A percentile compares a stretch with the other conserved stretches of the same genome.
phyloP scores from a whole-genome alignment of 108 stramenopile species.

The Pseudonitzschia pungens region DNA sequence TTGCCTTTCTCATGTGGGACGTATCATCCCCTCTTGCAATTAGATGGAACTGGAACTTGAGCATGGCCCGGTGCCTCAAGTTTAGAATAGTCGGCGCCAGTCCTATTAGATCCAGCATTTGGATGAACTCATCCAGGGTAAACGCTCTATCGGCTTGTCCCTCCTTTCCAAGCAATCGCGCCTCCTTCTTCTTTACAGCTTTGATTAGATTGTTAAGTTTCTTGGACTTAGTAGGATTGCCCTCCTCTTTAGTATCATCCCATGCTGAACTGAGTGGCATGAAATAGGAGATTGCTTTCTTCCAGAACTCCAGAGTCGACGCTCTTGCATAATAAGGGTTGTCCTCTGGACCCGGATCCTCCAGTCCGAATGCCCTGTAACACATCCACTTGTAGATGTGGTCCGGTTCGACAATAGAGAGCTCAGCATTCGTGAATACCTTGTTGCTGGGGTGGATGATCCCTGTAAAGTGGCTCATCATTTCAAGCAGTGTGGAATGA shows the following conservation, averaged over 20 bases:
- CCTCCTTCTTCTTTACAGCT: not conserved
- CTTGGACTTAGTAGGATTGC: not conserved
- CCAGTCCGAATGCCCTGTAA: no score
- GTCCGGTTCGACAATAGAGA: no score
- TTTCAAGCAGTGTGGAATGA: no score
- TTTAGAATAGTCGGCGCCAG: not conserved
- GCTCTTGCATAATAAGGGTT: not conserved
- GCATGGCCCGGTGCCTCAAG: not conserved
- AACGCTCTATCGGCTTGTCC: not conserved
- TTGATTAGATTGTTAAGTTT: not conserved
- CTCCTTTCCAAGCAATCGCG: not conserved
- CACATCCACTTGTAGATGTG: no score
- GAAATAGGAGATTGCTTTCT: not conserved
- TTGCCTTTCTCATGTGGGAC: not conserved
- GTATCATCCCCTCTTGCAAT: not conserved
- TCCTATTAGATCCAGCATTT: not conserved
- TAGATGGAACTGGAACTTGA: not conserved
- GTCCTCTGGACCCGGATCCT: not conserved
- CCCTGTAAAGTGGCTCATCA: no score
- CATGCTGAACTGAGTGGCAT: not conserved
- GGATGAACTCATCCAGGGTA: not conserved
- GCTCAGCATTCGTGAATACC: no score
- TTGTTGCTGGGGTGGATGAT: no score
- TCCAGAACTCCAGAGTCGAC: not conserved
- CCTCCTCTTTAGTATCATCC: not conserved